Percentiles rank a stretch among this genome's conserved stretches.
phyloP scores from a whole-genome alignment of 352 stramenopile species.

The Phytopythium montanum region DNA sequence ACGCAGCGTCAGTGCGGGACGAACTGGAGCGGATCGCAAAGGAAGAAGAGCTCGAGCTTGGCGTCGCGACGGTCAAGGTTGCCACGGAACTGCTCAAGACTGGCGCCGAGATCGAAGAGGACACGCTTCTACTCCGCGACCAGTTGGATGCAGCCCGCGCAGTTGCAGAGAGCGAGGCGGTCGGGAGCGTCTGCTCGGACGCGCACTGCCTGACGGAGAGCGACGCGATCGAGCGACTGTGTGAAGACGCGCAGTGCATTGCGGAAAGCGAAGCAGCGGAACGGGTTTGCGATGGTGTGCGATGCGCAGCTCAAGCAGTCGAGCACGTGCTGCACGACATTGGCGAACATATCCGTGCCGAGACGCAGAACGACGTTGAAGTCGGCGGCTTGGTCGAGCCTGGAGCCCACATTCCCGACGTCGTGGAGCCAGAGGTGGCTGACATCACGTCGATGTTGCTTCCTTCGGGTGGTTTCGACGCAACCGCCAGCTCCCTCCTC shows the following conservation, averaged over 20 bases:
- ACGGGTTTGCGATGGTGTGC: not conserved
- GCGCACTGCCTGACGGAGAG: slow-evolving; percentile 1
- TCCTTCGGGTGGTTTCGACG: not conserved
- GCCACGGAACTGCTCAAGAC: not conserved
- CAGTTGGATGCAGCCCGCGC: slow-evolving; percentile 6
- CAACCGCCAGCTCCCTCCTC: not conserved
- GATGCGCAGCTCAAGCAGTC: not conserved
- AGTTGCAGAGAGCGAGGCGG: slow-evolving; percentile 8
- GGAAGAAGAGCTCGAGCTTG: slow-evolving; percentile 21
- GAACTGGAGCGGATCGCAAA: slow-evolving; percentile 28
- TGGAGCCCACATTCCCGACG: not conserved
- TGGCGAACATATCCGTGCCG: not conserved
- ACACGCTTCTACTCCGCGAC: slow-evolving; percentile 1
- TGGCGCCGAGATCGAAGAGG: slow-evolving; percentile 3
- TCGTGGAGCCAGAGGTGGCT: not conserved
- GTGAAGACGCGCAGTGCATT: slow-evolving; percentile 3
- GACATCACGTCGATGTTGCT: not conserved
- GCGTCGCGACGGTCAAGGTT: slow-evolving; percentile 4
- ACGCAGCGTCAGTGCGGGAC: not conserved
- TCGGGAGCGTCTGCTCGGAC: slow-evolving; percentile 1
- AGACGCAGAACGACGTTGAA: not conserved
- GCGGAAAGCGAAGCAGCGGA: not conserved
- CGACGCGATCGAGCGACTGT: slow-evolving; percentile 4
- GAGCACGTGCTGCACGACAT: not conserved
- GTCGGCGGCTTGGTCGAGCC: not conserved